Evolutionary conservation across 495 filamentous ascomycete genomes (phyloP).

Genomic region (Alectoria sarmentosa): DNA sequence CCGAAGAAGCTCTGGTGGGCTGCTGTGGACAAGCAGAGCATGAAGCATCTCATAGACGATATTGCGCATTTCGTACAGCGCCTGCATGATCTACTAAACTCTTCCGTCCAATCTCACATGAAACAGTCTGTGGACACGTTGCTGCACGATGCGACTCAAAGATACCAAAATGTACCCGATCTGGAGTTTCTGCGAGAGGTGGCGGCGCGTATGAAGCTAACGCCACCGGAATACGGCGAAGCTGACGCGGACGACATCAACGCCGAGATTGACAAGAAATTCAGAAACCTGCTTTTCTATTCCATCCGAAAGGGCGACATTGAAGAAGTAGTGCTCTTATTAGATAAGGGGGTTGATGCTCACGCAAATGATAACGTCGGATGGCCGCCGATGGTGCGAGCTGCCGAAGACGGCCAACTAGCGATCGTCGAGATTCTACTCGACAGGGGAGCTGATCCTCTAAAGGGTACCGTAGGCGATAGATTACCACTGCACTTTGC

Average conservation of each 20-base stretch:
- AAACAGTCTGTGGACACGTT: constrained; percentile 7
- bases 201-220: neutral
- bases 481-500: constrained; percentile 18
- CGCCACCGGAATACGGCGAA: neutral
- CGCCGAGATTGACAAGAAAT: constrained; percentile 11
- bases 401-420: constrained; percentile 2
- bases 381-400: constrained; percentile 12
- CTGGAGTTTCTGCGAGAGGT: constrained; percentile 16
- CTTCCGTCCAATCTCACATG: constrained; percentile 18
- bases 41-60: constrained; percentile 24
- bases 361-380: constrained; percentile 1
- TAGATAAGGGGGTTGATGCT: constrained; percentile 14
- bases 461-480: constrained; percentile 3
- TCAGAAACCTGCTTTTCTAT: constrained; percentile 15
- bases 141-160: constrained; percentile 11
- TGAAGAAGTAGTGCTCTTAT: constrained; percentile 6
- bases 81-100: constrained; percentile 19
- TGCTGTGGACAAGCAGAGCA: constrained; percentile 25
- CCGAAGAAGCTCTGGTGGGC: constrained; percentile 29
- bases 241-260: constrained; percentile 5
- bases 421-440: constrained; percentile 9
- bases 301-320: constrained; percentile 7
- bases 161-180: constrained; percentile 14
- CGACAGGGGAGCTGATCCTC: constrained; percentile 10
- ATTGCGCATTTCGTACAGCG: constrained; percentile 21